Conservation (phyloP, 768 basidiomycete genomes). For the Mycena olivaceomarginata region DNA sequence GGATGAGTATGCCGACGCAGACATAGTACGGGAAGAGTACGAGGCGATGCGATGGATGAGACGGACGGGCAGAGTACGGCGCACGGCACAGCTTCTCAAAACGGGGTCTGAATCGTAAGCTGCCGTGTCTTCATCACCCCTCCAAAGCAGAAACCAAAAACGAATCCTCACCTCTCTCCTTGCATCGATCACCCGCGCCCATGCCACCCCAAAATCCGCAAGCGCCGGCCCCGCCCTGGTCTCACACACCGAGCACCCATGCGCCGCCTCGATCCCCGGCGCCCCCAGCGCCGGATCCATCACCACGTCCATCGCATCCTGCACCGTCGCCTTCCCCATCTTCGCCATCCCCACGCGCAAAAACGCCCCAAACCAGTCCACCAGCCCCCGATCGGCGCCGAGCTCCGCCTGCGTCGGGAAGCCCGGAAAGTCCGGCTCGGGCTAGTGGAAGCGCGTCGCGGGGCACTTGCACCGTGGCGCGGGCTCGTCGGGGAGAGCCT, state of each 20-base stretch:
- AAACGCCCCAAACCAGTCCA: constrained; percentile 1
- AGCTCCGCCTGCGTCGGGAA: constrained; percentile 10
- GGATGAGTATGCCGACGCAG: background rate
- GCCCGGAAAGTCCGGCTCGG: background rate
- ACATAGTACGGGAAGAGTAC: too few species aligned
- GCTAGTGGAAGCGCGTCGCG: background rate
- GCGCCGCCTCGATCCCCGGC: too few species aligned
- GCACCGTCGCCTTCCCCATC: background rate
- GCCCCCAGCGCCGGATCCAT: too few species aligned
- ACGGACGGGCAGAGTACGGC: too few species aligned
- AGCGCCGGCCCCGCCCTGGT: constrained; percentile 13
- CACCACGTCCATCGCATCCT: too few species aligned
- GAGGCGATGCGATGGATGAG: too few species aligned
- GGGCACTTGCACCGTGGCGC: too few species aligned
- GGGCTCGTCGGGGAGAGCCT: background rate
- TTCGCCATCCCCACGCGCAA: background rate
- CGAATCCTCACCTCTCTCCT: constrained; percentile 1
- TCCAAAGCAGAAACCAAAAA: too few species aligned
- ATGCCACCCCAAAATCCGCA: constrained; percentile 6
- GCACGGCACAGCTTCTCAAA: too few species aligned
- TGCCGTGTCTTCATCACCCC: too few species aligned
- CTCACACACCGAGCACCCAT: background rate
- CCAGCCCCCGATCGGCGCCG: constrained; percentile 5
- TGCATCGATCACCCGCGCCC: background rate
- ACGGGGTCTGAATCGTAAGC: too few species aligned